phyloP scores from a whole-genome alignment of 1,284 basidiomycete species.

The Tilletia horrida region DNA sequence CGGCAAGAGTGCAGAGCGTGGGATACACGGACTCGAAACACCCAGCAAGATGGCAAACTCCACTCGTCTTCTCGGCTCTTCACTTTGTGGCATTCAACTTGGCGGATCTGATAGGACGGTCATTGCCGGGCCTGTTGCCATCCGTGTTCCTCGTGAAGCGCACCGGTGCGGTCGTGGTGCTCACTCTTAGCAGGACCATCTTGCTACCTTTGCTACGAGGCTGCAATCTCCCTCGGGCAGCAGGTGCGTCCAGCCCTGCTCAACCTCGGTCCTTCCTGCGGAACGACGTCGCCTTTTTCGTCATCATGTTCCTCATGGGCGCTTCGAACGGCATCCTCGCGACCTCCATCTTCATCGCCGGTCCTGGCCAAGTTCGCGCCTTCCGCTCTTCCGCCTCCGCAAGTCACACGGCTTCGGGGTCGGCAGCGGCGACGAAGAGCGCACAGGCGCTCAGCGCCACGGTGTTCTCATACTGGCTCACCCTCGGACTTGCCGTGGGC shows the following conservation, averaged over 20 bases:
- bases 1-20: constrained; percentile 32
- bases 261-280: not conserved
- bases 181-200: constrained; percentile 27
- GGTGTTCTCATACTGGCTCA: constrained; percentile 45
- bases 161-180: constrained; percentile 24
- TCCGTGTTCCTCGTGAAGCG: constrained; percentile 21
- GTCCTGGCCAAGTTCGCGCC: constrained; percentile 31
- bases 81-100: constrained; percentile 49
- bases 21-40: not conserved
- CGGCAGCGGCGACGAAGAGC: not conserved
- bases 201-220: constrained; percentile 42
- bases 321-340: constrained; percentile 42
- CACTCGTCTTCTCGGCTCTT: constrained; percentile 44
- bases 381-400: constrained; percentile 22
- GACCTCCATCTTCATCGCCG: constrained; percentile 43
- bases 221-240: constrained; percentile 30
- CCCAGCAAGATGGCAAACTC: constrained; percentile 15
- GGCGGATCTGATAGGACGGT: constrained; percentile 39
- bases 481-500: constrained; percentile 43
- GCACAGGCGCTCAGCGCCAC: constrained; percentile 32
- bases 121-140: constrained; percentile 32
- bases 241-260: not conserved
- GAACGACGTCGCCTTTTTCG: constrained; percentile 40
- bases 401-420: constrained; percentile 24
- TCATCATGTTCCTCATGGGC: constrained; percentile 37